A percentile compares a stretch with the other conserved stretches of the same genome.
These are phyloP conservation scores for Boletus rubroflammeus DNA, from an alignment of 768 basidiomycete genomes.

Conservation along the genomic window DNA sequence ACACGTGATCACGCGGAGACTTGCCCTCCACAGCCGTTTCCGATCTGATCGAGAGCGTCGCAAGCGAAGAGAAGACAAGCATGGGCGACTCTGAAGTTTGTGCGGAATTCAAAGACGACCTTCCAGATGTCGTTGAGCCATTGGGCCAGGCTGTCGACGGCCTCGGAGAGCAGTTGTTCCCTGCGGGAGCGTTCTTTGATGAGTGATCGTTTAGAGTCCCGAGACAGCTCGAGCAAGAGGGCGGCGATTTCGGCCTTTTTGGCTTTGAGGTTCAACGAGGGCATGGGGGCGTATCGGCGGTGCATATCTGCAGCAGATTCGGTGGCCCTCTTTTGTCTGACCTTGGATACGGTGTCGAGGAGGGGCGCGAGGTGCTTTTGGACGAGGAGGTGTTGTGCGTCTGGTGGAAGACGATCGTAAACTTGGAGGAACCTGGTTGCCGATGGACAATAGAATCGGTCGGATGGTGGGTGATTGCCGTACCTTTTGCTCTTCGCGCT, in stretches of 20 bases:
- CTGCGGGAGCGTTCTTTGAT: slow-evolving; percentile 52
- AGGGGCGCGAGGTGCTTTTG: slow-evolving; percentile 49
- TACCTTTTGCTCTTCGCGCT: slow-evolving; percentile 17
- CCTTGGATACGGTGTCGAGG: slow-evolving; percentile 41
- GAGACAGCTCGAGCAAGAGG: slow-evolving; percentile 50
- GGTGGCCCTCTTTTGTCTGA: slow-evolving; percentile 38
- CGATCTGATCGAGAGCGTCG: slow-evolving; percentile 45
- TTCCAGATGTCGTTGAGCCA: slow-evolving; percentile 68
- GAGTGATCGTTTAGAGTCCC: slow-evolving; percentile 50
- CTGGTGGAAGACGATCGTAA: slow-evolving; percentile 50
- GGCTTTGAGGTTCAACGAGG: slow-evolving; percentile 46
- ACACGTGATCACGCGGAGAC: slow-evolving; percentile 22
- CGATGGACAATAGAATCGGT: neutral
- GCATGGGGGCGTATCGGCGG: slow-evolving; percentile 38
- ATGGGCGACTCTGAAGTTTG: slow-evolving; percentile 51
- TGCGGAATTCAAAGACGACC: slow-evolving; percentile 54
- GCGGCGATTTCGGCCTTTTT: slow-evolving; percentile 54
- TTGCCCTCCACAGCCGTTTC: slow-evolving; percentile 35
- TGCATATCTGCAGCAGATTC: slow-evolving; percentile 41
- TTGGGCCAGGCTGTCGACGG: slow-evolving; percentile 48
- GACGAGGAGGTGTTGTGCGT: slow-evolving; percentile 47
- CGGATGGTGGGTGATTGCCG: too few relatives aligned
- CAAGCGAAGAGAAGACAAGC: slow-evolving; percentile 51
- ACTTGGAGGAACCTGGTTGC: slow-evolving; percentile 41
- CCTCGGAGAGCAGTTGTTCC: slow-evolving; percentile 54